Evolutionary conservation across 1,284 basidiomycete genomes (phyloP), one percentile per base, ranked within the genome.

Genomic region (Ganoderma sinense): DNA sequence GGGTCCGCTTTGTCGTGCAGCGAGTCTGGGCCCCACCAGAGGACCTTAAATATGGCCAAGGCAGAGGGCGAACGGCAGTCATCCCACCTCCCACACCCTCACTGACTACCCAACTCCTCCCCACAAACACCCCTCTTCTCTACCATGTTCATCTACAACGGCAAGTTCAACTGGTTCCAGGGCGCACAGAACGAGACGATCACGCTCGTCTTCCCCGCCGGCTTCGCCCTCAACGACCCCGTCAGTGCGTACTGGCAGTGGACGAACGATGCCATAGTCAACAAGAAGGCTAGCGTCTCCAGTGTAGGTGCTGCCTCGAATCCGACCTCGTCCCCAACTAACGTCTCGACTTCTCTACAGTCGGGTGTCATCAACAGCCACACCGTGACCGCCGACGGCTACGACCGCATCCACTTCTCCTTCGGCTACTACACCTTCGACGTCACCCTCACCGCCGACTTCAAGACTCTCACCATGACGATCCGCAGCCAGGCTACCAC

Each of bases 371-470:
- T 62, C 62, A 13, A 41, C 29, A 62, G 26, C 29, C 8, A 36
- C 43, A 48, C 23, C 29, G 36, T 14, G 43, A 20, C 62, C 26
- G 23, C 26, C 43, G 62, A 48, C n/a, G 41, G 18, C 11, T 45
- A 48, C 43, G 14, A 13, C 13, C 23, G 43, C 41, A 20, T 62
- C 29, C 29, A 13, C 43, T 26, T 62, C 40, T 18, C 40, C 62
- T 62, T 62, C 41, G 41, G 43, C 11, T 62, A 62, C 62, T 62
- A 48, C 43, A n/a, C 16, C 43, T 62, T 62, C 61, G 41, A 48
- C 41, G 61, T 20, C 29, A 31, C 41, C 29, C 16, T 62, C 41
- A 26, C 40, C 40, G 23, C 39, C 29, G 40, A 62, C 39, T 48
- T 31, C 61, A 41, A 45, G 14, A 29, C 61, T 2, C n/a, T 62